phyloP scores from a whole-genome alignment of 139 green algal species.

The Coelastrella sp. region DNA sequence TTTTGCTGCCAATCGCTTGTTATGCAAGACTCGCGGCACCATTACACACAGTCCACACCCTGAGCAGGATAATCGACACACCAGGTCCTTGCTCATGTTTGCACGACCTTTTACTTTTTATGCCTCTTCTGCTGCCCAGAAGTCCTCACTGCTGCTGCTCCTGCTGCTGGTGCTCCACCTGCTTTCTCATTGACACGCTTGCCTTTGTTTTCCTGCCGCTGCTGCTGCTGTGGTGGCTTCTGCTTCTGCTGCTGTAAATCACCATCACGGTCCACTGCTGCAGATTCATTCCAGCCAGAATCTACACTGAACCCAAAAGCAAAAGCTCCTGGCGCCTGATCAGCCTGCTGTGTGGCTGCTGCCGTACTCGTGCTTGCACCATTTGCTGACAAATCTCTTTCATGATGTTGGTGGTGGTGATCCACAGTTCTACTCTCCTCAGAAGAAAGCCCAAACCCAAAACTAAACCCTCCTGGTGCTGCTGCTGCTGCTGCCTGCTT shows the following conservation, averaged over 20 bases:
- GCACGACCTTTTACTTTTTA: too few relatives aligned
- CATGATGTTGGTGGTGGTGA: too few relatives aligned
- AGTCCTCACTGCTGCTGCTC: not conserved
- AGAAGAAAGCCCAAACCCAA: not conserved
- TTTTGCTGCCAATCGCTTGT: too few relatives aligned
- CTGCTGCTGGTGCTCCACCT: not conserved
- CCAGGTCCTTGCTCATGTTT: too few relatives aligned
- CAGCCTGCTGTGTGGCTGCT: not conserved
- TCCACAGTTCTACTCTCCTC: not conserved
- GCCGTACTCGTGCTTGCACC: not conserved
- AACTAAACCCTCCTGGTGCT: slow-evolving; percentile 7
- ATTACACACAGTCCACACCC: too few relatives aligned
- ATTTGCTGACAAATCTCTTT: too few relatives aligned
- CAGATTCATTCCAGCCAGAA: not conserved
- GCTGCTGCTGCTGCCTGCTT: not conserved
- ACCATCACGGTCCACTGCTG: not conserved
- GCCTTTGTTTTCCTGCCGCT: not conserved
- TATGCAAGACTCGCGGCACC: too few relatives aligned
- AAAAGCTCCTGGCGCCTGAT: not conserved
- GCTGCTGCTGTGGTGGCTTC: slow-evolving; percentile 6
- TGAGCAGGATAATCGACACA: too few relatives aligned
- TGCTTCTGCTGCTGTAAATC: not conserved
- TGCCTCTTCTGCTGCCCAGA: too few relatives aligned
- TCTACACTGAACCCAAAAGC: slow-evolving; percentile 1
- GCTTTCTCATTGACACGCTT: not conserved